phyloP scores from a whole-genome alignment of 208 protist species.

The Phytomonas francai region DNA sequence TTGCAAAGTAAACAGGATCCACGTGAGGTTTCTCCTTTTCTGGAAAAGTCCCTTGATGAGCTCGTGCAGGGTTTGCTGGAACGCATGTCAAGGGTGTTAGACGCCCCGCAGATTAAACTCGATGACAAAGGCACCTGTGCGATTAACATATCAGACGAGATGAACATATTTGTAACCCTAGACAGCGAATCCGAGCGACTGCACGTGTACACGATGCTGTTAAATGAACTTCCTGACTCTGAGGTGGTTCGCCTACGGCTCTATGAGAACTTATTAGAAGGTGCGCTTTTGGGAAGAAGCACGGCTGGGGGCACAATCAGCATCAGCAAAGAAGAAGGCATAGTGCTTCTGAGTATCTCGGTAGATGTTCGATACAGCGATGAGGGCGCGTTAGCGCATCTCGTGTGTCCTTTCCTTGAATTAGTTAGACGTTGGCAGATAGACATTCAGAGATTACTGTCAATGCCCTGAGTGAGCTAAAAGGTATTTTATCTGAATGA shows the following conservation, averaged over 20 bases:
- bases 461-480: not conserved
- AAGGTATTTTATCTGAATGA: not conserved
- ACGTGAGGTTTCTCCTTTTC: not conserved
- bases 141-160: conserved; percentile 21
- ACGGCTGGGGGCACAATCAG: conserved; percentile 73
- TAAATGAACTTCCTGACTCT: conserved; percentile 41
- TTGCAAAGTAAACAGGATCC: not conserved
- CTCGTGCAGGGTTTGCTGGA: conserved; percentile 18
- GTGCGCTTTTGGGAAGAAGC: conserved; percentile 65
- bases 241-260: conserved; percentile 25
- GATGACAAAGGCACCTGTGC: conserved; percentile 65
- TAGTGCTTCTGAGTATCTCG: conserved; percentile 67
- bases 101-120: conserved; percentile 22
- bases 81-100: conserved; percentile 21
- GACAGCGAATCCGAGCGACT: conserved; percentile 55
- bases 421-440: conserved; percentile 32
- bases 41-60: conserved; percentile 13
- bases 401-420: conserved; percentile 42
- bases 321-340: conserved; percentile 44
- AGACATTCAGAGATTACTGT: conserved; percentile 11
- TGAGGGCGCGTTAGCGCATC: conserved; percentile 29
- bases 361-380: conserved; percentile 49
- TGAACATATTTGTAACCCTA: conserved; percentile 64
- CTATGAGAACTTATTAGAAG: conserved; percentile 69
- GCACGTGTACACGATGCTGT: conserved; percentile 71